Conservation (phyloP, 2,329 filamentous ascomycete genomes). For the Arthrobotrys sinensis region DNA sequence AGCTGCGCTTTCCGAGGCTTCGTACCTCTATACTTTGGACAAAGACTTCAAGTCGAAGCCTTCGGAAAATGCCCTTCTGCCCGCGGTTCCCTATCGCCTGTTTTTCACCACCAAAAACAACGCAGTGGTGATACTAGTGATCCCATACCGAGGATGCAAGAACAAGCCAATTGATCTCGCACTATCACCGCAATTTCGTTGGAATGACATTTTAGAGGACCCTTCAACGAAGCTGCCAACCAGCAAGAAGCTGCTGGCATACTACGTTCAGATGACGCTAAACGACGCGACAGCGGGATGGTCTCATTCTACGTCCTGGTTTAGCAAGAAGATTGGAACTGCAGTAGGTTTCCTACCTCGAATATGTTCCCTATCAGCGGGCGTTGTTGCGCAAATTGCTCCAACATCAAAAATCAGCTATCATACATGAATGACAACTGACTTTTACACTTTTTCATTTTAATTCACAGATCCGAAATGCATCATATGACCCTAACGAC, state of each 20-base stretch:
- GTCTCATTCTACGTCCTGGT: slow-evolving; percentile 28
- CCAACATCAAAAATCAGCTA: too few species aligned
- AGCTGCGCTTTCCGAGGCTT: slow-evolving; percentile 10
- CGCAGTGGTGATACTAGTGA: slow-evolving; percentile 11
- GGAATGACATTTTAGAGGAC: slow-evolving; percentile 15
- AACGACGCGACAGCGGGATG: slow-evolving; percentile 12
- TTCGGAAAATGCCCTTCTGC: slow-evolving; percentile 6
- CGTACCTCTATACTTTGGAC: slow-evolving; percentile 19
- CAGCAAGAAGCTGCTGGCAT: slow-evolving; percentile 14
- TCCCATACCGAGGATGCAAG: slow-evolving; percentile 27
- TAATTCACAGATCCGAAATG: slow-evolving; percentile 10
- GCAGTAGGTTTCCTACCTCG: slow-evolving; percentile 1
- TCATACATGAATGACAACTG: background rate
- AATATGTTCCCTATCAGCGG: too few species aligned
- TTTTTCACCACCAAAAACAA: slow-evolving; percentile 27
- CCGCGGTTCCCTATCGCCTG: slow-evolving; percentile 18
- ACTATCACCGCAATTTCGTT: slow-evolving; percentile 10
- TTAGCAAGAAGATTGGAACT: slow-evolving; percentile 18
- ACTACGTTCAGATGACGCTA: slow-evolving; percentile 33
- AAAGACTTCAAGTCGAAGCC: slow-evolving; percentile 1
- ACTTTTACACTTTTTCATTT: background rate
- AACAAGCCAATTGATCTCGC: slow-evolving; percentile 26
- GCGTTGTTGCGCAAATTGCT: too few species aligned
- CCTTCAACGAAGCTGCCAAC: background rate
- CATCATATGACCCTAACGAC: slow-evolving; percentile 10